These are phyloP conservation scores for Panus rudis DNA, from an alignment of 768 basidiomycete genomes.

Conservation along the genomic window DNA sequence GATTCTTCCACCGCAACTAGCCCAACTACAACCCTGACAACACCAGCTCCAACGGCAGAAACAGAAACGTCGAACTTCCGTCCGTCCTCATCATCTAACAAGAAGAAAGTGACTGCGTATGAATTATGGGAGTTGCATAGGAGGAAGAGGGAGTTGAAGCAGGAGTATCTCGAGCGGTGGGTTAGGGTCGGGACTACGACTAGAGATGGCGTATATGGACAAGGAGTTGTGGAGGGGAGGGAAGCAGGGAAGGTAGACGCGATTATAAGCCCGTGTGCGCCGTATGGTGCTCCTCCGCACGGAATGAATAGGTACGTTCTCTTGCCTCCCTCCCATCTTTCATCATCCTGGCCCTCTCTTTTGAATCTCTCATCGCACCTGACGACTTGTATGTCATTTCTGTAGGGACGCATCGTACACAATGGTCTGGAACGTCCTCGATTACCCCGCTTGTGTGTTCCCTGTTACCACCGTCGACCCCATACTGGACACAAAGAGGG, in stretches of 20 bases:
- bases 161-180: constrained; percentile 60
- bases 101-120: constrained; percentile 39
- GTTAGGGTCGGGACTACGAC: constrained; percentile 50
- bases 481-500: constrained; percentile 38
- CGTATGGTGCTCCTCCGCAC: constrained; percentile 58
- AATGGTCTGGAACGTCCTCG: constrained; percentile 59
- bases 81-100: too few species aligned
- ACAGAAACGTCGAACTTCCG: too few species aligned
- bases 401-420: constrained; percentile 48
- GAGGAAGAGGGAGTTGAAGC: constrained; percentile 39
- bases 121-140: constrained; percentile 65
- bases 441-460: constrained; percentile 54
- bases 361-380: too few species aligned
- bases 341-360: background rate
- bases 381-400: background rate
- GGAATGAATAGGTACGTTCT: constrained; percentile 43
- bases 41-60: too few species aligned
- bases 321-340: too few species aligned
- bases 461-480: constrained; percentile 61
- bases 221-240: too few species aligned
- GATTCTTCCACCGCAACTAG: background rate
- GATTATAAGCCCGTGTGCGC: constrained; percentile 58
- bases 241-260: constrained; percentile 79
- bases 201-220: constrained; percentile 25
- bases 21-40: too few species aligned